Base-by-base conservation (phyloP, 495 filamentous ascomycete genomes). In the Aspergillus homomorphus region DNA sequence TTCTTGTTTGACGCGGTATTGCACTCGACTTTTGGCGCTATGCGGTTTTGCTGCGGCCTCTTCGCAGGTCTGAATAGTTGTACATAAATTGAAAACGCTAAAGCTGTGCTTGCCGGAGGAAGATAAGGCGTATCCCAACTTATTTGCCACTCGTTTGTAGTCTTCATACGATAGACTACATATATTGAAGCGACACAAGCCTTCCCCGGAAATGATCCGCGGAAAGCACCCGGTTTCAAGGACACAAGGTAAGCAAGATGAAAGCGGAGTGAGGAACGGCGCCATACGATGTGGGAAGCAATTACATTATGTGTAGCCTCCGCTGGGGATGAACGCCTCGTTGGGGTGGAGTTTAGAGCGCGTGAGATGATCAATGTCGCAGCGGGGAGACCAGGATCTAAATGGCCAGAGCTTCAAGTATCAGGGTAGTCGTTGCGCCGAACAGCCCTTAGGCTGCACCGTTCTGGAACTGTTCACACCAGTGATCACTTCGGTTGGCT, bases 251-350 rank as follows among this genome's bases (percentile, higher is more conserved):
- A 12, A n/a, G 23, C 16, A 51, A 20, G 22, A 44, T n/a, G 22
- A 15, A 45, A 51, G 26, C 43, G 22, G 15, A 41, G 15, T 50
- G 18, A 12, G 26, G 16, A 16, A 5, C 12, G 19, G 20, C 20
- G 45, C 22, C 15, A 23, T 8, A 41, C 19, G n/a, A 58, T 20
- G 56, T 33, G 50, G 50, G 33, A 48, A 52, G 44, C 33, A 20
- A 53, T 8, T 51, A 45, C 43, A 56, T 60, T 60, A 60, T 55
- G 58, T 60, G 51, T 60, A 55, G 54, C 52, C 21, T 51, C 6
- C 10, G 20, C 16, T 28, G 41, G 54, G 53, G 15, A n/a, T n/a
- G 24, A 56, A 28, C 24, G 50, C 20, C 22, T 55, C 20, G 9
- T 30, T 1, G n/a, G 45, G 51, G 41, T 59, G 51, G 52, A 51